phyloP scores from a whole-genome alignment of 2,329 filamentous ascomycete genomes.

The Nemania abortiva region DNA sequence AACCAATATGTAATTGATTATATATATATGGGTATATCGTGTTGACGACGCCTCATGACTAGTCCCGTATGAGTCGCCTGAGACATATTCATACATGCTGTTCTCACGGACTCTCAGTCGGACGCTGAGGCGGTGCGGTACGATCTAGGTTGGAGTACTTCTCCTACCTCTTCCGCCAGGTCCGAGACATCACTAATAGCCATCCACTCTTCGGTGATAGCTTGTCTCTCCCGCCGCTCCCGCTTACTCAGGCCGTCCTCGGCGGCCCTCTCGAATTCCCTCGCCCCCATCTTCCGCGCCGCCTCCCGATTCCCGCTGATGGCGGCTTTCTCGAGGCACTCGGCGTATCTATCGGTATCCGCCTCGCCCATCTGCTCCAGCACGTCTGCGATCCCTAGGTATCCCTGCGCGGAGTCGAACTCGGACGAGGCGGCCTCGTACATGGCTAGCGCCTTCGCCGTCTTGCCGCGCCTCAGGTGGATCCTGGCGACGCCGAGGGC shows the following conservation, averaged over 20 bases:
- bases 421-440: slow-evolving; percentile 47
- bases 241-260: slow-evolving; percentile 34
- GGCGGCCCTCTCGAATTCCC: slow-evolving; percentile 36
- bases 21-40: neutral
- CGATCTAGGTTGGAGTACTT: neutral
- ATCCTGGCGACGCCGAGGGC: slow-evolving; percentile 49
- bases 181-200: slow-evolving; percentile 13
- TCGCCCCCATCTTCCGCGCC: slow-evolving; percentile 47
- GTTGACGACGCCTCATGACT: neutral
- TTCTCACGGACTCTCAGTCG: no score
- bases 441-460: slow-evolving; percentile 43
- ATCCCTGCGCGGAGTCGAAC: slow-evolving; percentile 49
- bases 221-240: slow-evolving; percentile 40
- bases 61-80: neutral
- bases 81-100: neutral
- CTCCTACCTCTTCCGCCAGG: neutral
- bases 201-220: slow-evolving; percentile 45
- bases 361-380: slow-evolving; percentile 40
- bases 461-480: slow-evolving; percentile 42
- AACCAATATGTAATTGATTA: neutral
- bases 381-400: slow-evolving; percentile 46
- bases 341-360: slow-evolving; percentile 42
- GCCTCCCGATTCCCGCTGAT: slow-evolving; percentile 45
- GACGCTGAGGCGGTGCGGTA: no score
- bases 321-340: slow-evolving; percentile 51